Conservation (phyloP, 2,329 filamentous ascomycete genomes). For the Colletotrichum sp. region DNA sequence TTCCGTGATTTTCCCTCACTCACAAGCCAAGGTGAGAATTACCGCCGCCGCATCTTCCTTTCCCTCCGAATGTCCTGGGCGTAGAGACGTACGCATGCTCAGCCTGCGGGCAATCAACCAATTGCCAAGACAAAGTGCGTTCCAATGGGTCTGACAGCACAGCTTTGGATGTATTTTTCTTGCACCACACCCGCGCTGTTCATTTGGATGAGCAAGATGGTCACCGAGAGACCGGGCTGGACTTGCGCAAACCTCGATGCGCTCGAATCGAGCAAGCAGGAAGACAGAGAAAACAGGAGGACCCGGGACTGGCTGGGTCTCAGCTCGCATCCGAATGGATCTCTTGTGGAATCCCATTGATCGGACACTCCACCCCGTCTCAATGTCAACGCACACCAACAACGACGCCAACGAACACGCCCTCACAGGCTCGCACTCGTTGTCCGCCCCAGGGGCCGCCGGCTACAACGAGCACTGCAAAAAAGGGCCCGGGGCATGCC, state of each 20-base stretch:
- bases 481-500: not conserved
- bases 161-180: slow-evolving; percentile 7
- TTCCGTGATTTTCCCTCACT: slow-evolving; percentile 3
- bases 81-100: not conserved
- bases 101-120: not conserved
- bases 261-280: not conserved
- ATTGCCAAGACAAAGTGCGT: not conserved
- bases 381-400: not conserved
- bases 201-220: not conserved
- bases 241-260: not conserved
- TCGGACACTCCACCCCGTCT: not conserved
- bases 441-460: not conserved
- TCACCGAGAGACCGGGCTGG: not conserved
- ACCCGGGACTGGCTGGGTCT: not conserved
- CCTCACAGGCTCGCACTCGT: not conserved
- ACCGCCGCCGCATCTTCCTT: not conserved
- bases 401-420: not conserved
- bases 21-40: not conserved
- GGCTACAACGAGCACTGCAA: not conserved
- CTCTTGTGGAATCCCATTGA: not conserved
- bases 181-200: not conserved
- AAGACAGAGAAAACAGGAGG: not conserved
- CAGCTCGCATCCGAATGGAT: slow-evolving; percentile 3
- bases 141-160: not conserved
- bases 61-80: not conserved